Conservation (phyloP, 2,329 filamentous ascomycete genomes). For the Gnomoniopsis sp. region DNA sequence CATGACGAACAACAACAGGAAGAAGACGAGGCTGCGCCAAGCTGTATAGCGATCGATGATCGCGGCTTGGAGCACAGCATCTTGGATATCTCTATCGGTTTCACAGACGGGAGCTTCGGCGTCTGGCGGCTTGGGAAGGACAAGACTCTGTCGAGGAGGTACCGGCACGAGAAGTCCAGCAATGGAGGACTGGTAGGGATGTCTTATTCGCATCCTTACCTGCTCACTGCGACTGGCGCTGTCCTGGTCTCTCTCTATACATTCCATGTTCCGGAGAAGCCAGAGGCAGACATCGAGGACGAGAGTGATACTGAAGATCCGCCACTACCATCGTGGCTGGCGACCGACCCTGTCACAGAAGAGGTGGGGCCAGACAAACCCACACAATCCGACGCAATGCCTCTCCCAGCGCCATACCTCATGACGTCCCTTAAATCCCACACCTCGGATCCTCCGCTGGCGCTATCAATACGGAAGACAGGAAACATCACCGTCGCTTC, state of each 20-base stretch:
- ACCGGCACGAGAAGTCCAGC: slow-evolving; percentile 58
- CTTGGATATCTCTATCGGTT: slow-evolving; percentile 66
- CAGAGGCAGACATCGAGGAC: slow-evolving; percentile 7
- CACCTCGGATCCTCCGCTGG: slow-evolving; percentile 73
- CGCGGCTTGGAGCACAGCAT: slow-evolving; percentile 36
- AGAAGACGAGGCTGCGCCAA: slow-evolving; percentile 41
- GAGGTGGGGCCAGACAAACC: background rate
- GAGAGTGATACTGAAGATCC: background rate
- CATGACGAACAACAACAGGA: background rate
- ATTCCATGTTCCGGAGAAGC: slow-evolving; percentile 40
- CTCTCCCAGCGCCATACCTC: slow-evolving; percentile 47
- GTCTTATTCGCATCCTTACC: slow-evolving; percentile 70
- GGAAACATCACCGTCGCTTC: slow-evolving; percentile 67
- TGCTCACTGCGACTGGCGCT: slow-evolving; percentile 73
- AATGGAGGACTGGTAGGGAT: slow-evolving; percentile 67
- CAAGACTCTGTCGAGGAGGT: slow-evolving; percentile 44
- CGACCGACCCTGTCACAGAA: background rate
- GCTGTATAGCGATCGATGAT: slow-evolving; percentile 64
- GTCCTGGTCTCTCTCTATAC: slow-evolving; percentile 76
- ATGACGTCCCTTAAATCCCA: slow-evolving; percentile 79
- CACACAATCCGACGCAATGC: background rate
- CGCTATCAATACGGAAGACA: slow-evolving; percentile 74
- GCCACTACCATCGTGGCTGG: background rate
- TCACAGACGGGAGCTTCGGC: slow-evolving; percentile 67
- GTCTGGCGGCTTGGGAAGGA: slow-evolving; percentile 60